A percentile compares a stretch with the other conserved stretches of the same genome.
phyloP scores from a whole-genome alignment of 75 land plant genomes.

The Pinus albicaulis region DNA sequence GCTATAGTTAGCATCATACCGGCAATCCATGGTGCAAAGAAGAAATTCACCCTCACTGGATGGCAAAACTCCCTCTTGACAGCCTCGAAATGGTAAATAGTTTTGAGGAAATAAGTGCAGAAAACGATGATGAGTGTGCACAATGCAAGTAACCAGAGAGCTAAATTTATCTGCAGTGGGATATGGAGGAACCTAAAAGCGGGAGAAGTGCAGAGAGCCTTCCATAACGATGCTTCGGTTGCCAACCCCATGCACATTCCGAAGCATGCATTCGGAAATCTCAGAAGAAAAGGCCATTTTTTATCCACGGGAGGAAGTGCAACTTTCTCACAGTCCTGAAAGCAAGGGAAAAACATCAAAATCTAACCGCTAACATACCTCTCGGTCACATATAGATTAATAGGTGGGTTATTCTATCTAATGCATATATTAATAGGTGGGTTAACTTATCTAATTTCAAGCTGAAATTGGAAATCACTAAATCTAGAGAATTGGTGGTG shows the following conservation, averaged over 20 bases:
- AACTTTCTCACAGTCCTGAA: no score
- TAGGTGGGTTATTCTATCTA: no score
- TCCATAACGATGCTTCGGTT: slow-evolving; percentile 39
- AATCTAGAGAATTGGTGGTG: no score
- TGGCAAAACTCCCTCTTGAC: slow-evolving; percentile 34
- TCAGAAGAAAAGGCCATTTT: slow-evolving; percentile 29
- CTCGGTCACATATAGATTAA: no score
- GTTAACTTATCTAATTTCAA: no score
- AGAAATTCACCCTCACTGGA: slow-evolving; percentile 44
- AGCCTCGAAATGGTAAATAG: slow-evolving; percentile 27
- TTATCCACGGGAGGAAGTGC: background rate
- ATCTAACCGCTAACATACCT: no score
- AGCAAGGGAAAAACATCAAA: no score
- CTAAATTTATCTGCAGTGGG: slow-evolving; percentile 23
- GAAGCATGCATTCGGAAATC: slow-evolving; percentile 36
- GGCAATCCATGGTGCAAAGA: slow-evolving; percentile 47
- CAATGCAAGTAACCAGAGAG: slow-evolving; percentile 30
- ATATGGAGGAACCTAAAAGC: slow-evolving; percentile 20
- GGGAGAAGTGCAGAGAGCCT: slow-evolving; percentile 14
- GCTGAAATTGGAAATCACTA: no score
- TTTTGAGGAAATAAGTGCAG: slow-evolving; percentile 16
- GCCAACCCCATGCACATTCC: slow-evolving; percentile 35
- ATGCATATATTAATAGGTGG: no score
- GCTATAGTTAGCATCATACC: slow-evolving; percentile 10
- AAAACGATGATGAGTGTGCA: slow-evolving; percentile 7